Base-by-base conservation (phyloP, 352 stramenopile species). In the Hyaloperonospora brassicae region DNA sequence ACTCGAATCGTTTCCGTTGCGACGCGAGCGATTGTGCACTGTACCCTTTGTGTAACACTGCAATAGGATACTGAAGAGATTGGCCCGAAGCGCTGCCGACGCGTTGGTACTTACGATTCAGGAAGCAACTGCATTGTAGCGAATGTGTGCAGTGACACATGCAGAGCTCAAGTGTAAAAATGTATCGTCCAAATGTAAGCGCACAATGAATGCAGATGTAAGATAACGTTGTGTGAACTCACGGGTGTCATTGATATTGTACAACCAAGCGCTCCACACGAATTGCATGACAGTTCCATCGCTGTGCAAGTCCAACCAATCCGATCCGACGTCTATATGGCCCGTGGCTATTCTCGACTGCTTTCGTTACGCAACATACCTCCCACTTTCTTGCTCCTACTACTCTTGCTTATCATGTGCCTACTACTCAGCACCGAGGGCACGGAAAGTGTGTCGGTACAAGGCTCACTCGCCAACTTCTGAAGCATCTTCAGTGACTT, bases 391-490 rank as follows among this genome's bases (percentile, higher is more conserved):
- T 69, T 72, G 48, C 52, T 50, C 51, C 65, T 66, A 58, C 57
- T 52, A 57, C 68, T 68, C 51, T 73, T 75, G 21, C 54, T 50
- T 60, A 70, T 59, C 40, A 71, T 78, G 57, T 64, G 60, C 44
- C 64, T 57, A 39, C 68, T 73, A 5, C 39, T 57, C 21, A 72
- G 39, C 34, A 69, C 59, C 17, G 65, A 74, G 7, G 75, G 68
- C 21, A 68, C 57, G 39, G 71, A 45, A 22, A 91, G 71, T 13
- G 66, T 76, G 38, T 77, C 81, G 1, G 70, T 88, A 45, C 76
- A 82, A 2, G 84, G 84, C 52, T 91, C 77, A 22, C 59, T 79
- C 3, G 79, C 81, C 27, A 93, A 59, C 17, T 71, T 70, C 39
- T 82, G 66, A 40, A 93, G 66, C 23, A 86, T 73, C 17, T 65